Conservation (phyloP, 2,329 filamentous ascomycete genomes). For the Thyridium curvatum region DNA sequence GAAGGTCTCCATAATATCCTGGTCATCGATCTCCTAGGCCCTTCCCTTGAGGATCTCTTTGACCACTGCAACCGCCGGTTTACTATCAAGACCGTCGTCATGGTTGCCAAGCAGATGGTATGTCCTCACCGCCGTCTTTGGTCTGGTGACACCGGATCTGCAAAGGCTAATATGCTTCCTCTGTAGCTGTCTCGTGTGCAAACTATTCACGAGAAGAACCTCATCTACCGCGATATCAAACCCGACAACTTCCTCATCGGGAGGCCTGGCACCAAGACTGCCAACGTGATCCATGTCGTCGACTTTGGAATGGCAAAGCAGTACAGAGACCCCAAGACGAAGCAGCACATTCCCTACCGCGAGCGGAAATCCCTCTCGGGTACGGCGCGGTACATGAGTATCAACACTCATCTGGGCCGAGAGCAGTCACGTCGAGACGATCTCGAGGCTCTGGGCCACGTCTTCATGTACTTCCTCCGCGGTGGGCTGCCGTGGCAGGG, state of each 20-base stretch:
- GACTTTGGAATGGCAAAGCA: slow-evolving; percentile 99
- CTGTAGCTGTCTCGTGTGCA: slow-evolving; percentile 77
- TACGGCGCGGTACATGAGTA: slow-evolving; percentile 98
- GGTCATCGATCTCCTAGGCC: slow-evolving; percentile 92
- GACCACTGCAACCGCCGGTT: slow-evolving; percentile 96
- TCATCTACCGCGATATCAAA: slow-evolving; percentile 99
- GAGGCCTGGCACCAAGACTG: slow-evolving; percentile 83
- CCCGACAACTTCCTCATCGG: slow-evolving; percentile 99
- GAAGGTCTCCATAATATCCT: slow-evolving; percentile 98
- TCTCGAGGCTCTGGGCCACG: slow-evolving; percentile 76
- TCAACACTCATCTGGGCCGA: slow-evolving; percentile 95
- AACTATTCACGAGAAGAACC: slow-evolving; percentile 95
- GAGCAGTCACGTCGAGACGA: slow-evolving; percentile 96
- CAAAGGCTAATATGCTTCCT: background rate
- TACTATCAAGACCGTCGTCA: slow-evolving; percentile 94
- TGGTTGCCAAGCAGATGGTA: slow-evolving; percentile 99
- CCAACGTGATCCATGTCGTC: slow-evolving; percentile 96
- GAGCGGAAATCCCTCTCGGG: slow-evolving; percentile 96
- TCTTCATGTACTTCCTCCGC: slow-evolving; percentile 71
- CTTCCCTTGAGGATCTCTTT: slow-evolving; percentile 92
- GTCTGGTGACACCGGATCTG: background rate
- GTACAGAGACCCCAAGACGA: slow-evolving; percentile 97
- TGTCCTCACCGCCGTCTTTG: slow-evolving; percentile 15
- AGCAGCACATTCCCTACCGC: slow-evolving; percentile 96
- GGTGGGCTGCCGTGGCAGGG: slow-evolving; percentile 68